Conservation (phyloP, 148 eudicot genomes). For the Talinum fruticosum region DNA sequence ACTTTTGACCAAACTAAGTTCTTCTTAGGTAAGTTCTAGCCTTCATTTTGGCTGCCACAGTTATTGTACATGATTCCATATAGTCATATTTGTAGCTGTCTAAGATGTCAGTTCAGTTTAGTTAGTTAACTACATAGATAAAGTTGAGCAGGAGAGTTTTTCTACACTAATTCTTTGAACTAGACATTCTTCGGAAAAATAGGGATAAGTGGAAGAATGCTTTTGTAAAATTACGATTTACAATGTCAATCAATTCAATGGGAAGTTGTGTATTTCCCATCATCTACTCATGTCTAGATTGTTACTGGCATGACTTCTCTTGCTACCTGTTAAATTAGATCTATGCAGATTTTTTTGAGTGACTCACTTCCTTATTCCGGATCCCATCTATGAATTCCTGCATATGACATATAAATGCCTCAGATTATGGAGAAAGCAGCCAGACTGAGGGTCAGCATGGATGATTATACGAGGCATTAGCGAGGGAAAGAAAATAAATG, state of each 20-base stretch:
- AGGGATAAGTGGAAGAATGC: constrained; percentile 4
- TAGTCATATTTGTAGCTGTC: constrained; percentile 18
- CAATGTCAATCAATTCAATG: constrained; percentile 25
- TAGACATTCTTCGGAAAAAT: constrained; percentile 3
- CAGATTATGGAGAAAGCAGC: too few species aligned
- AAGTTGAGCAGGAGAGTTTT: constrained; percentile 16
- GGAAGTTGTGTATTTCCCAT: background rate
- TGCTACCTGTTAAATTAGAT: too few species aligned
- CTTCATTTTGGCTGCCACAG: constrained; percentile 14
- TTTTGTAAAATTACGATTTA: constrained; percentile 19
- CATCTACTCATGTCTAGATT: background rate
- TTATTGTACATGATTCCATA: constrained; percentile 28
- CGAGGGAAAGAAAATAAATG: too few species aligned
- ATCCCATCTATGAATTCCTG: background rate
- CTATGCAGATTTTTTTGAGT: background rate
- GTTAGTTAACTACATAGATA: constrained; percentile 11
- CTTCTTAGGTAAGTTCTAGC: background rate
- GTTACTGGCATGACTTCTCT: background rate
- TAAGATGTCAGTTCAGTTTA: constrained; percentile 16
- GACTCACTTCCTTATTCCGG: background rate
- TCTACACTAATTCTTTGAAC: constrained; percentile 29
- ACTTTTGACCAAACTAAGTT: constrained; percentile 4
- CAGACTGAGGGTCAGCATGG: too few species aligned
- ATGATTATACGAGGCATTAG: too few species aligned
- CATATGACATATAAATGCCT: too few species aligned